Conservation (phyloP, 192 early-diverging fungal genomes). For the Coemansia sp. region DNA sequence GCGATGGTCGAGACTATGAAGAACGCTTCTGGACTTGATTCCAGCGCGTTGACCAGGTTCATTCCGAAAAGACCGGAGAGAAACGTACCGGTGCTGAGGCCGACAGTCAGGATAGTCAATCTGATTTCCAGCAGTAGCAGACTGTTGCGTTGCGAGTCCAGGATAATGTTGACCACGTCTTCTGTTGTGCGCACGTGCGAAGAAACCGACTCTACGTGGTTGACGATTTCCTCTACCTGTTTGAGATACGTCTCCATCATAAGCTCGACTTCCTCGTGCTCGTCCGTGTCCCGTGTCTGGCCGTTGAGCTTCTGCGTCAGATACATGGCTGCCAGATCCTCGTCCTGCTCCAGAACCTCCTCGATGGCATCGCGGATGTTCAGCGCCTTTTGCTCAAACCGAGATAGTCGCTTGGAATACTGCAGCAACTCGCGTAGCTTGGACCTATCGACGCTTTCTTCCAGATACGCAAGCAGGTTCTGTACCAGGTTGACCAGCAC, state of each 20-base stretch:
- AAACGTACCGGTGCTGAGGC: slow-evolving; percentile 72
- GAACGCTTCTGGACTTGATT: slow-evolving; percentile 70
- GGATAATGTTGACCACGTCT: slow-evolving; percentile 80
- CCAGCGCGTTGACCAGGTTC: slow-evolving; percentile 80
- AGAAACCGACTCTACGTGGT: slow-evolving; percentile 66
- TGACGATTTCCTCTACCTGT: slow-evolving; percentile 80
- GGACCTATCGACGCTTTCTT: slow-evolving; percentile 70
- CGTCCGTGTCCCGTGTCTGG: slow-evolving; percentile 54
- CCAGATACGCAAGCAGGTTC: slow-evolving; percentile 65
- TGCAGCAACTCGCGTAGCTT: slow-evolving; percentile 77
- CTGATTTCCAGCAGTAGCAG: slow-evolving; percentile 82
- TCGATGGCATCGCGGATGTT: slow-evolving; percentile 75
- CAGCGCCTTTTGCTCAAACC: slow-evolving; percentile 74
- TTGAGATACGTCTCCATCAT: slow-evolving; percentile 88
- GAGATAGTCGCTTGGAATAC: slow-evolving; percentile 74
- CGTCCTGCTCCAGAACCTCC: slow-evolving; percentile 83
- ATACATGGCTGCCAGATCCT: slow-evolving; percentile 89
- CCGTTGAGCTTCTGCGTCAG: slow-evolving; percentile 76
- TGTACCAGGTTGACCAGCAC: slow-evolving; percentile 68
- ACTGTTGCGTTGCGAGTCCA: slow-evolving; percentile 82
- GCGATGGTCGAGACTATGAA: slow-evolving; percentile 58
- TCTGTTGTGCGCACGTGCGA: slow-evolving; percentile 77
- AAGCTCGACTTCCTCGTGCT: slow-evolving; percentile 89
- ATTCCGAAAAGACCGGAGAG: slow-evolving; percentile 83
- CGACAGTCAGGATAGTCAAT: slow-evolving; percentile 77